Evolutionary conservation across 164 flowering plant genomes (phyloP).

Genomic region (Akebia trifoliata): DNA sequence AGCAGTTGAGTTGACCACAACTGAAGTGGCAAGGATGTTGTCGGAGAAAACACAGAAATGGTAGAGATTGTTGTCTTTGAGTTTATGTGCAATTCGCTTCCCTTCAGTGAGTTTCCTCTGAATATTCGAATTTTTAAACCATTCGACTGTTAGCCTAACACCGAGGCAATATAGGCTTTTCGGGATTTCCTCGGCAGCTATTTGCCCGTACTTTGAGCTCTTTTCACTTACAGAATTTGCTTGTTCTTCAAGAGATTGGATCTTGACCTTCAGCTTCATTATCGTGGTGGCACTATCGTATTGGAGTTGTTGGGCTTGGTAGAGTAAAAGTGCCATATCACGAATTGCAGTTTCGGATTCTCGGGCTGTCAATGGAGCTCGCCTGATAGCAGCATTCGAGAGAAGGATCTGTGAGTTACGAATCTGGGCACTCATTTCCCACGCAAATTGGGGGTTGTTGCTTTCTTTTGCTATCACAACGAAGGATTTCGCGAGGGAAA

Average conservation of each 20-base stretch:
- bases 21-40: constrained; percentile 75
- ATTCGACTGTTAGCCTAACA: constrained; percentile 51
- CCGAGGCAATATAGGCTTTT: constrained; percentile 71
- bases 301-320: constrained; percentile 62
- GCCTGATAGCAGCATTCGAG: constrained; percentile 56
- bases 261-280: constrained; percentile 59
- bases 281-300: constrained; percentile 76
- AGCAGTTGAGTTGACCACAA: constrained; percentile 67
- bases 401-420: constrained; percentile 65
- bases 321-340: constrained; percentile 60
- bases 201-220: constrained; percentile 62
- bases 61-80: constrained; percentile 42
- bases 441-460: constrained; percentile 69
- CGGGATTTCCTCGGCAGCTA: constrained; percentile 76
- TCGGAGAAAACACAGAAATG: constrained; percentile 75
- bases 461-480: constrained; percentile 76
- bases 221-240: constrained; percentile 45
- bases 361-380: constrained; percentile 44
- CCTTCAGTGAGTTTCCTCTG: constrained; percentile 30
- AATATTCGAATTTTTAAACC: constrained; percentile 40
- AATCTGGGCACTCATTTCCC: constrained; percentile 74
- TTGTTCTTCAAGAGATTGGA: constrained; percentile 65
- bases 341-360: constrained; percentile 59
- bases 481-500: constrained; percentile 65
- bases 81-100: constrained; percentile 24